A percentile compares a stretch with the other conserved stretches of the same genome.
phyloP scores from a whole-genome alignment of 495 filamentous ascomycete species.

The Chaetomidium leptoderma region DNA sequence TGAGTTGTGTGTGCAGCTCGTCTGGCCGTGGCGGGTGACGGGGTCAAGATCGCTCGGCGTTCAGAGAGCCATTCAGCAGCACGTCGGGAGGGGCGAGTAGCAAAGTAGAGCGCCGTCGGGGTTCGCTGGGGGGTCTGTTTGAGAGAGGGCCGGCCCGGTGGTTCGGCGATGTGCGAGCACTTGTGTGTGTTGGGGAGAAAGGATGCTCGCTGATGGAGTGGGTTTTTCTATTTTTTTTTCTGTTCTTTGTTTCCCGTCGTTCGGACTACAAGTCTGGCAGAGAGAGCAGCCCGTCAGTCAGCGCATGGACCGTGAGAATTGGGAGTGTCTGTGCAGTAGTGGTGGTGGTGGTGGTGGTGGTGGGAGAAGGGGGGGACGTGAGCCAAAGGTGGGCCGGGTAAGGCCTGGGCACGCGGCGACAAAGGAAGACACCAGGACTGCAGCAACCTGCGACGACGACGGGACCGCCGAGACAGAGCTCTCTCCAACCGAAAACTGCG shows the following conservation, averaged over 20 bases:
- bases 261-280: conserved; percentile 16
- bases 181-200: conserved; percentile 2
- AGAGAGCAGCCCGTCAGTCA: conserved; percentile 9
- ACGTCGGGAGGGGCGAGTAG: not conserved
- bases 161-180: not conserved
- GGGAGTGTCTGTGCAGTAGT: not conserved
- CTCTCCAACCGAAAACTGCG: not conserved
- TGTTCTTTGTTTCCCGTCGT: conserved; percentile 17
- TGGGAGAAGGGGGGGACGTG: not conserved
- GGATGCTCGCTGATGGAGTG: conserved; percentile 18
- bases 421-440: not conserved
- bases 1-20: conserved; percentile 22
- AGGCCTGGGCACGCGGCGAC: not conserved
- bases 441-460: not conserved
- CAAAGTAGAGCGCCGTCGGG: not conserved
- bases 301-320: conserved; percentile 2
- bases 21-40: conserved; percentile 20
- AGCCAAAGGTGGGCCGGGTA: conserved; percentile 3
- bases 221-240: conserved; percentile 17
- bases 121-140: not conserved
- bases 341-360: conserved; percentile 2
- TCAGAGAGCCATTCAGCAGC: conserved; percentile 32
- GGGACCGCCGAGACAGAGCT: not conserved
- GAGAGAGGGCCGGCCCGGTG: not conserved
- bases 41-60: not conserved